Evolutionary conservation across 2,329 filamentous ascomycete genomes (phyloP).

Genomic region (Exserohilum turcica): DNA sequence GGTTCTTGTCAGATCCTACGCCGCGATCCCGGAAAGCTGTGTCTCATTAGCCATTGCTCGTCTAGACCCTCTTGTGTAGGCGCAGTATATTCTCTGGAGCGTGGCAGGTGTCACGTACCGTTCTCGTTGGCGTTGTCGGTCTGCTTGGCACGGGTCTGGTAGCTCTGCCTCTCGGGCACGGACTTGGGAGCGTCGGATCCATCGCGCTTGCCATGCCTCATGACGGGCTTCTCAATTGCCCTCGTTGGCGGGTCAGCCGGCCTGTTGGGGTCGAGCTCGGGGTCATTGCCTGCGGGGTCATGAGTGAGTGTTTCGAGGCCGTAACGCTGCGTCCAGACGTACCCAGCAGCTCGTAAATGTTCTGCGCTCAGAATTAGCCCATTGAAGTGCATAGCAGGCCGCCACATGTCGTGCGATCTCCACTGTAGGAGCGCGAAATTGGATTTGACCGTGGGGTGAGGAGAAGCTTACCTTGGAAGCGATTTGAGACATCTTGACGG

Average conservation of each 20-base stretch:
- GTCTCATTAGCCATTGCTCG: conserved; percentile 26
- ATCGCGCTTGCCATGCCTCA: conserved; percentile 85
- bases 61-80: not conserved
- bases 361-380: conserved; percentile 64
- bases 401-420: conserved; percentile 1
- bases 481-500: conserved; percentile 49
- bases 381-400: conserved; percentile 4
- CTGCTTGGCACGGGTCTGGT: conserved; percentile 42
- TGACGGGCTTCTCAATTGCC: conserved; percentile 82
- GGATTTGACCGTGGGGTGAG: conserved; percentile 14
- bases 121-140: conserved; percentile 78
- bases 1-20: conserved; percentile 82
- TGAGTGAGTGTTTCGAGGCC: conserved; percentile 26
- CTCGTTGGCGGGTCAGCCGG: conserved; percentile 78
- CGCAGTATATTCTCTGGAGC: not conserved
- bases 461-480: conserved; percentile 50
- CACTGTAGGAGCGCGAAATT: conserved; percentile 18
- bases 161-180: conserved; percentile 43
- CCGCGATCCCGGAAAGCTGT: conserved; percentile 88
- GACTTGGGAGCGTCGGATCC: conserved; percentile 69
- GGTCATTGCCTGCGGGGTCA: conserved; percentile 65
- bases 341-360: conserved; percentile 99
- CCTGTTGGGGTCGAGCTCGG: conserved; percentile 74
- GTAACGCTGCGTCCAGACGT: conserved; percentile 47
- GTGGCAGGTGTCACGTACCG: conserved; percentile 65